phyloP scores from a whole-genome alignment of 2,329 filamentous ascomycete genomes.

The Fusarium xylarioides region DNA sequence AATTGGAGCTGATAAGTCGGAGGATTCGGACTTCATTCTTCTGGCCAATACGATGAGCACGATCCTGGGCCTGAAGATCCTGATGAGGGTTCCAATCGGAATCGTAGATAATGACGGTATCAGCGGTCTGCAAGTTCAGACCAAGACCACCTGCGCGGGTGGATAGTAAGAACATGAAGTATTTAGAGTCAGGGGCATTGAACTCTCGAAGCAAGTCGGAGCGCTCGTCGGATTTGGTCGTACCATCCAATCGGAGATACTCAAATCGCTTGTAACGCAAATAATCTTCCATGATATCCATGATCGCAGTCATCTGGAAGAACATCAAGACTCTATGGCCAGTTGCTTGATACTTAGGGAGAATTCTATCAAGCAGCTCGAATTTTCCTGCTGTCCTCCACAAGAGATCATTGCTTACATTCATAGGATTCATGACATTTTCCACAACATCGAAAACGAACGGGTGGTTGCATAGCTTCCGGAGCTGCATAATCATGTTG shows the following conservation, averaged over 20 bases:
- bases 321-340: constrained; percentile 99
- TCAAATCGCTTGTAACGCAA: constrained; percentile 82
- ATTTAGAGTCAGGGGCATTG: constrained; percentile 88
- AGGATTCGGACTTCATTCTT: constrained; percentile 99
- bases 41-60: constrained; percentile 99
- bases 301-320: constrained; percentile 99
- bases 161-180: constrained; percentile 98
- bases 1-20: constrained; percentile 94
- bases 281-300: constrained; percentile 99
- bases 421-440: constrained; percentile 94
- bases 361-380: constrained; percentile 87
- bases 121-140: constrained; percentile 95
- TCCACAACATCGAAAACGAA: constrained; percentile 99
- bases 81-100: constrained; percentile 99
- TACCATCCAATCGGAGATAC: constrained; percentile 94
- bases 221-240: constrained; percentile 96
- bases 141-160: constrained; percentile 98
- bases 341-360: constrained; percentile 91
- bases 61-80: constrained; percentile 98
- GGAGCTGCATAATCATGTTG: constrained; percentile 99
- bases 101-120: constrained; percentile 99
- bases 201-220: constrained; percentile 89
- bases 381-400: constrained; percentile 99
- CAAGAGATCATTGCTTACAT: constrained; percentile 87
- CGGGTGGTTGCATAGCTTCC: constrained; percentile 98